These are phyloP conservation scores for Arthrobotrys sinensis DNA, from an alignment of 2,329 filamentous ascomycete genomes.

Conservation along the genomic window DNA sequence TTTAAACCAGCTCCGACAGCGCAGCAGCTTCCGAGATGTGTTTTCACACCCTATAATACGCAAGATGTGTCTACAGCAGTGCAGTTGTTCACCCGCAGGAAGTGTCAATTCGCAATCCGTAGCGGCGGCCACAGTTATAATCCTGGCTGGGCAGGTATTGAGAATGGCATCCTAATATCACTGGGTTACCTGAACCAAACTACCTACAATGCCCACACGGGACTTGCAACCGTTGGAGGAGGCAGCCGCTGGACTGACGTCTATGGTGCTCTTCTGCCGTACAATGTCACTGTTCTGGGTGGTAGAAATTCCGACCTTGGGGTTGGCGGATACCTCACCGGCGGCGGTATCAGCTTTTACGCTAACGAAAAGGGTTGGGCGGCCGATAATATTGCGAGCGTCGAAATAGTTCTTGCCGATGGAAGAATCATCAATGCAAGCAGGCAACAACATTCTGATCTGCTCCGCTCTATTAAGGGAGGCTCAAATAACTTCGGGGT, in stretches of 20 bases:
- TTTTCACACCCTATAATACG: slow-evolving; percentile 2
- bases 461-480: slow-evolving; percentile 73
- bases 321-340: slow-evolving; percentile 69
- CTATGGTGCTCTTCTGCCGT: slow-evolving; percentile 67
- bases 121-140: slow-evolving; percentile 72
- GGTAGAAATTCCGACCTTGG: slow-evolving; percentile 69
- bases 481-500: slow-evolving; percentile 74
- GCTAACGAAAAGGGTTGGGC: slow-evolving; percentile 70
- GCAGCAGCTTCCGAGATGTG: neutral
- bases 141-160: slow-evolving; percentile 72
- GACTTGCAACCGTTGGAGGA: slow-evolving; percentile 68
- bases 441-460: slow-evolving; percentile 68
- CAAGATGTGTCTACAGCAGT: neutral
- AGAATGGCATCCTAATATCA: slow-evolving; percentile 71
- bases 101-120: slow-evolving; percentile 71
- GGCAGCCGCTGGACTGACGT: slow-evolving; percentile 70
- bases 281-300: slow-evolving; percentile 68
- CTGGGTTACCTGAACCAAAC: slow-evolving; percentile 68
- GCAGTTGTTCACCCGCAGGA: neutral
- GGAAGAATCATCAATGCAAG: slow-evolving; percentile 71
- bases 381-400: slow-evolving; percentile 71
- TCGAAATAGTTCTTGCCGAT: slow-evolving; percentile 72
- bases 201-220: slow-evolving; percentile 65
- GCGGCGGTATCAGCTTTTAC: slow-evolving; percentile 71
- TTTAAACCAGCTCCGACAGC: slow-evolving; percentile 4